phyloP scores from a whole-genome alignment of 805 yeast species.

The Metschnikowia cubensis region DNA sequence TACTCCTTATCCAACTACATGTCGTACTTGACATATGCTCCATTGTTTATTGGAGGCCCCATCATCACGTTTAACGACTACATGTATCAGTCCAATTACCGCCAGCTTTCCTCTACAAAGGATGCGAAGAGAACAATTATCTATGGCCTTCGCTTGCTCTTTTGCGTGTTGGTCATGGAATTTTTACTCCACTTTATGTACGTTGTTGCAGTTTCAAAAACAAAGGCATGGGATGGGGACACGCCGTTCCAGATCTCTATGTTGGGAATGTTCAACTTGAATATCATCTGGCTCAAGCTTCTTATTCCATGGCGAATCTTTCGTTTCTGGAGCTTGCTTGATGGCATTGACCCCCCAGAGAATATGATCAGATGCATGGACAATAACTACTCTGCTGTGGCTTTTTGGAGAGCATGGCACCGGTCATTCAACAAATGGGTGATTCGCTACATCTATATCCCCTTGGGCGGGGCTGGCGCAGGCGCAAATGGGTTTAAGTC shows the following conservation, averaged over 20 bases:
- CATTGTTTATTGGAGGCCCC: conserved; percentile 94
- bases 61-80: conserved; percentile 90
- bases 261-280: conserved; percentile 88
- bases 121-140: conserved; percentile 46
- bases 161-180: conserved; percentile 87
- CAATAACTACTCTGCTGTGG: conserved; percentile 85
- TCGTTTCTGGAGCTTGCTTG: conserved; percentile 88
- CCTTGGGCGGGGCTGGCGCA: conserved; percentile 84
- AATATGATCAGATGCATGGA: conserved; percentile 96
- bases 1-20: conserved; percentile 65
- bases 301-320: conserved; percentile 95
- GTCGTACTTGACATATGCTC: conserved; percentile 79
- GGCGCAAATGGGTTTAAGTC: conserved; percentile 29
- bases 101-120: conserved; percentile 52
- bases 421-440: conserved; percentile 90
- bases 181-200: conserved; percentile 80
- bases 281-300: conserved; percentile 88
- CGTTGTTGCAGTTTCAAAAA: conserved; percentile 88
- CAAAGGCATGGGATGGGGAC: conserved; percentile 85
- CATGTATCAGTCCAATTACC: conserved; percentile 61
- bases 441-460: conserved; percentile 81
- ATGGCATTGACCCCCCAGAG: conserved; percentile 94
- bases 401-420: conserved; percentile 99
- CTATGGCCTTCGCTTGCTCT: conserved; percentile 63
- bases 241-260: conserved; percentile 91